Percentiles rank a stretch among this genome's conserved stretches.
These are phyloP conservation scores for Plasmodium relictum DNA, from an alignment of 169 alveolate genomes.

Conservation along the genomic window DNA sequence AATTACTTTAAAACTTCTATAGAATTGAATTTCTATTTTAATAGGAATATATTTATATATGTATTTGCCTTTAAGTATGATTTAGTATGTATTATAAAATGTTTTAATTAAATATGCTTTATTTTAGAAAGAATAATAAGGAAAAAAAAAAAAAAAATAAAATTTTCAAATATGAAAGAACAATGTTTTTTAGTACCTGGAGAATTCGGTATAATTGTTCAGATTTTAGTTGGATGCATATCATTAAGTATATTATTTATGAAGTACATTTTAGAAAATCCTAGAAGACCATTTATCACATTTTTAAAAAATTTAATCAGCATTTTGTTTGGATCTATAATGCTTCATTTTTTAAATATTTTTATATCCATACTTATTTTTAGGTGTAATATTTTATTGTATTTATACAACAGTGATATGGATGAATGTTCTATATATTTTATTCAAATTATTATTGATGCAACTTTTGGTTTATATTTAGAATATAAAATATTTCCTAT, in stretches of 20 bases:
- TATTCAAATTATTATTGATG: slow-evolving; percentile 84
- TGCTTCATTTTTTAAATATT: slow-evolving; percentile 84
- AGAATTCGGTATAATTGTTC: slow-evolving; percentile 84
- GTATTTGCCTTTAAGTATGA: slow-evolving; percentile 1
- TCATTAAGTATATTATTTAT: slow-evolving; percentile 81
- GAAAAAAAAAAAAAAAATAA: slow-evolving; percentile 1
- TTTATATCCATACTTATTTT: slow-evolving; percentile 79
- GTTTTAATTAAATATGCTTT: slow-evolving; percentile 15
- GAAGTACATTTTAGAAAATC: slow-evolving; percentile 81
- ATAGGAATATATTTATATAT: not conserved
- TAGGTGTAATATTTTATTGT: slow-evolving; percentile 27
- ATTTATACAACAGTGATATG: slow-evolving; percentile 30
- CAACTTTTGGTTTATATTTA: slow-evolving; percentile 83
- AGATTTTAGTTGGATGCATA: slow-evolving; percentile 77
- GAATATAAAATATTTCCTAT: slow-evolving; percentile 76
- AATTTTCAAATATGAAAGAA: slow-evolving; percentile 10
- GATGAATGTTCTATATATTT: slow-evolving; percentile 87
- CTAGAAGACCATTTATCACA: slow-evolving; percentile 79
- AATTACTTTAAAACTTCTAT: too few relatives aligned
- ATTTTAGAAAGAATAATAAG: not conserved
- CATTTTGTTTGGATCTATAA: slow-evolving; percentile 83
- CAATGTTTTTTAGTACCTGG: slow-evolving; percentile 86
- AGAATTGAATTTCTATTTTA: not conserved
- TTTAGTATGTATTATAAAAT: not conserved
- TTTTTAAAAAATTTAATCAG: slow-evolving; percentile 82